These are phyloP conservation scores for Rhinocladiella mackenziei DNA, from an alignment of 2,329 filamentous ascomycete species.

Conservation along the genomic window DNA sequence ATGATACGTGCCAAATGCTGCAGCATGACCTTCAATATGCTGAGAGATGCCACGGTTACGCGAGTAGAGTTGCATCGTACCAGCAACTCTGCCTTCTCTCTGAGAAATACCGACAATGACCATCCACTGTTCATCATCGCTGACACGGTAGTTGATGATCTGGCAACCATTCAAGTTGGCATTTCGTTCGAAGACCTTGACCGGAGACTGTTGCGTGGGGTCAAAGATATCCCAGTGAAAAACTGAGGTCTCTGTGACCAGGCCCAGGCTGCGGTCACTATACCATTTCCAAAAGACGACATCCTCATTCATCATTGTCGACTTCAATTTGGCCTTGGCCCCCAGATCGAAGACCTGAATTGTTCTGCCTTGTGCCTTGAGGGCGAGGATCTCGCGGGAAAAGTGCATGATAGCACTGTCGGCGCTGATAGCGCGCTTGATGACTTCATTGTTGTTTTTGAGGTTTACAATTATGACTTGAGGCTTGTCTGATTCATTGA, in stretches of 20 bases:
- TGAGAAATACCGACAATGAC: constrained; percentile 94
- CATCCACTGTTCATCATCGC: constrained; percentile 96
- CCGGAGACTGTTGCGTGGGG: constrained; percentile 68
- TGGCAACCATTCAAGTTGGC: constrained; percentile 84
- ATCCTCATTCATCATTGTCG: constrained; percentile 92
- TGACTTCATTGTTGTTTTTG: constrained; percentile 95
- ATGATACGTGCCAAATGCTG: constrained; percentile 83
- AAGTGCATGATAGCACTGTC: constrained; percentile 99
- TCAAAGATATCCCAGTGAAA: constrained; percentile 99
- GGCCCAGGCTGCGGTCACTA: constrained; percentile 78
- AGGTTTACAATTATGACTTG: constrained; percentile 98
- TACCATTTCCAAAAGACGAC: constrained; percentile 99
- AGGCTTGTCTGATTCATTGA: constrained; percentile 74
- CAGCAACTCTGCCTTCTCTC: constrained; percentile 87
- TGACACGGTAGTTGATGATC: constrained; percentile 99
- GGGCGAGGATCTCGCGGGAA: constrained; percentile 89
- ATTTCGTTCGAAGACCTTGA: constrained; percentile 93
- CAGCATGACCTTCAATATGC: constrained; percentile 94
- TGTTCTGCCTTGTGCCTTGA: constrained; percentile 90
- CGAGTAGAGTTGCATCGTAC: constrained; percentile 95
- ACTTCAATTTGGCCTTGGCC: constrained; percentile 93
- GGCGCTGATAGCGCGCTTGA: constrained; percentile 91
- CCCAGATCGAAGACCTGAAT: constrained; percentile 96
- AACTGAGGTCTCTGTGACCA: constrained; percentile 86
- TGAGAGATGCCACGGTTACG: constrained; percentile 95